Percentiles rank a stretch among this genome's conserved stretches.
phyloP scores from a whole-genome alignment of 345 rosid genomes.

The Cardiospermum halicacabum region DNA sequence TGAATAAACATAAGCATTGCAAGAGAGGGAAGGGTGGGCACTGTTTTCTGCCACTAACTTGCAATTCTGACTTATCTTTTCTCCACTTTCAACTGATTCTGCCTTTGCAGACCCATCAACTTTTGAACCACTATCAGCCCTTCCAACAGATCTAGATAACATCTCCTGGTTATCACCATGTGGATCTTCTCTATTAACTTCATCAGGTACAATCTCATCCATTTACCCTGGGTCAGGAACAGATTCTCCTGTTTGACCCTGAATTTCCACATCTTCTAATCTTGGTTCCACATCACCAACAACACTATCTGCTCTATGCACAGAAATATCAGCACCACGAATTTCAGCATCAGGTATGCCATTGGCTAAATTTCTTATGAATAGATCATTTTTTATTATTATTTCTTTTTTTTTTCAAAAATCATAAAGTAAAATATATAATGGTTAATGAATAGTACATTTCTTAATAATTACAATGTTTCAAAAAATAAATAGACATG shows the following conservation, averaged over 20 bases:
- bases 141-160: conserved; percentile 67
- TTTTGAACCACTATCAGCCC: conserved; percentile 97
- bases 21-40: conserved; percentile 84
- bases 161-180: conserved; percentile 94
- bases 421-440: too few species aligned
- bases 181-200: conserved; percentile 68
- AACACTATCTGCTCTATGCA: conserved; percentile 81
- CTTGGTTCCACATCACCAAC: conserved; percentile 90
- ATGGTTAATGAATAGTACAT: too few species aligned
- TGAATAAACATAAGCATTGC: conserved; percentile 71
- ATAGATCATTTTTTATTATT: too few species aligned
- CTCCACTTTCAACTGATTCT: conserved; percentile 95
- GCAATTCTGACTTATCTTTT: too few species aligned
- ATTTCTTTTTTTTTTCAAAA: too few species aligned
- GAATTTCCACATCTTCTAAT: conserved; percentile 85
- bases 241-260: conserved; percentile 98
- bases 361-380: too few species aligned
- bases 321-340: conserved; percentile 86
- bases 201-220: conserved; percentile 83
- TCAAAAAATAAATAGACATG: too few species aligned
- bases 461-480: too few species aligned
- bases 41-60: conserved; percentile 38
- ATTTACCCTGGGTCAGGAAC: conserved; percentile 80
- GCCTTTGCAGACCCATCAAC: conserved; percentile 82
- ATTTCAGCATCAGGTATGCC: conserved; percentile 99